Evolutionary conservation across 2,329 filamentous ascomycete genomes (phyloP), one percentile per base, ranked within the genome.

Genomic region (Pseudohalonectria lignicola): DNA sequence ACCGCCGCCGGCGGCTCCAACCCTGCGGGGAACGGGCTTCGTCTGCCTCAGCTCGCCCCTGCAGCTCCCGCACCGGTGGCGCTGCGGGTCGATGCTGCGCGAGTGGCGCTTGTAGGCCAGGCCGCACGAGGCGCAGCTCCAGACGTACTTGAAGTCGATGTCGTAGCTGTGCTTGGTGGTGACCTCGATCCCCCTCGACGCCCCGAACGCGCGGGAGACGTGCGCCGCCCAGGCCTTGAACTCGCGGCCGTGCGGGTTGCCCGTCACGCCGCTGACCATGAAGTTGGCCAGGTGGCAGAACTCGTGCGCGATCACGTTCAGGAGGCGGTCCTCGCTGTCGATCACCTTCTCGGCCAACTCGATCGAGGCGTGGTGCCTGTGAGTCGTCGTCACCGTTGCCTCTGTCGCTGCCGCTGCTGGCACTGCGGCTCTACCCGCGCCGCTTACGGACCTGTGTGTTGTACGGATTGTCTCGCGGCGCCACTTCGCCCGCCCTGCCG

Each of bases 231-330:
- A 50, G 11, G 41, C 39, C 42, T 48, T 50, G 45, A 50, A 50
- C 34, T 49, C 47, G n/a, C 39, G 41, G 16, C 48, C 48, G 26
- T 50, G 48, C 7, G 48, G 48, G 29, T 49, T 45, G 20, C 32
- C 36, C 5, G 44, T 47, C 11, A 48, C 26, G 26, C 79, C 76
- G 35, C 72, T 80, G 45, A 96, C 66, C 77, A 96, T 93, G 57
- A 90, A 95, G 50, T 87, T 94, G 31, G 86, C 81, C 2, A 96
- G 64, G 53, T 98, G 92, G 57, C 92, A 96, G 63, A 92, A 96
- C 51, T 98, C 92, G 56, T 98, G 92, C 0, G 90, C 86, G n/a
- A 96, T 63, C 0, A 92, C 87, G 56, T 95, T 95, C 45, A 92
- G 70, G 1, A 96, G 71, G 3, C 86, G 76, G 41, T 82, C 60